phyloP scores from a whole-genome alignment of 1,284 basidiomycete species.

The Porodaedalea pini region DNA sequence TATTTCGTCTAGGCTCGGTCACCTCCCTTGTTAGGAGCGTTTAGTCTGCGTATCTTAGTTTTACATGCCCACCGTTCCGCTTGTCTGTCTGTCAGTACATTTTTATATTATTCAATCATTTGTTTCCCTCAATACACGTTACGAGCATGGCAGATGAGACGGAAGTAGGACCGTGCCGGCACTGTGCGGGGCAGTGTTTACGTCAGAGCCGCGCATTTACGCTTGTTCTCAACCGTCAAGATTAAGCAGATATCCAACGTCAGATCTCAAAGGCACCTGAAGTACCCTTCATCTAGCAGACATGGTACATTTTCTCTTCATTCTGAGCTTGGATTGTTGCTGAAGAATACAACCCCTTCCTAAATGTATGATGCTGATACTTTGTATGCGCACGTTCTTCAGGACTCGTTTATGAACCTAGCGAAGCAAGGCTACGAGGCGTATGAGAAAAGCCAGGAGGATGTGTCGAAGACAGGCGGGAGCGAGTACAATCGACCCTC shows the following conservation, averaged over 20 bases:
- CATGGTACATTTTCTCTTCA: too few relatives aligned
- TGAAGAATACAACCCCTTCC: too few relatives aligned
- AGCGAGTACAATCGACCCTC: constrained; percentile 15
- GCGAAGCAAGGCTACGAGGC: constrained; percentile 60
- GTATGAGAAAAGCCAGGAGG: constrained; percentile 40
- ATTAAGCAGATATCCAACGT: too few relatives aligned
- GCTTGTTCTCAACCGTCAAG: too few relatives aligned
- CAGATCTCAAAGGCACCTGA: too few relatives aligned
- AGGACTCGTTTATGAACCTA: constrained; percentile 65
- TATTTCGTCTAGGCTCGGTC: background rate
- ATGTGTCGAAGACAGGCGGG: constrained; percentile 19
- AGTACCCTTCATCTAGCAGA: too few relatives aligned
- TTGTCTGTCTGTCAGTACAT: background rate
- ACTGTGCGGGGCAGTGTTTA: too few relatives aligned
- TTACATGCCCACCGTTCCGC: background rate
- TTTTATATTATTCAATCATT: background rate
- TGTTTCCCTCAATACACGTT: background rate
- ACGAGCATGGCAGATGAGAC: too few relatives aligned
- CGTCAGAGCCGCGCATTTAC: too few relatives aligned
- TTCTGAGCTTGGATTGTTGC: too few relatives aligned
- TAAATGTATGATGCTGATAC: too few relatives aligned
- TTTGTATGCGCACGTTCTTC: background rate
- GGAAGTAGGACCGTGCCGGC: too few relatives aligned
- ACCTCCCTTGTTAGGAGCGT: background rate
- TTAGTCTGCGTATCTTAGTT: background rate